Base-by-base conservation (phyloP, 768 basidiomycete genomes). In the Solioccasus polychromus region DNA sequence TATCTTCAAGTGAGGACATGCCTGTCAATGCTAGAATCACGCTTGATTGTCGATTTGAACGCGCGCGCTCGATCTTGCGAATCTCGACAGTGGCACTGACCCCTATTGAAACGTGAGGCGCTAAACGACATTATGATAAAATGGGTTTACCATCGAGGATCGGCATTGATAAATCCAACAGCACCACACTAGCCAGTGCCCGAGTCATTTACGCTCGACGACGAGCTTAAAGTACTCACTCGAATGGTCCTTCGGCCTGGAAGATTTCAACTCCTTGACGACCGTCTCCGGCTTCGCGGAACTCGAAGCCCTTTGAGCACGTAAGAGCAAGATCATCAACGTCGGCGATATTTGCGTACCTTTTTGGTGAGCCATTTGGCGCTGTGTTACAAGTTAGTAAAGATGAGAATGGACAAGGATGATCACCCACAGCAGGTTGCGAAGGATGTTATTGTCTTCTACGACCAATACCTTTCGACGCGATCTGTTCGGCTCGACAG, bases 131-230 rank as follows among this genome's bases (percentile, higher is more conserved):
- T 8, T 34, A 11, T 5, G 17, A n/a, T 18, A 6, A 6, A 34
- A 34, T 18, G 17, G 40, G 53, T 72, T 48, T 41, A 82, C 90
- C 94, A 62, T 96, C 91, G 45, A 96, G 78, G n/a, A 90, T 66
- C 1, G 92, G 94, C 93, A 96, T 96, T 1, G 89, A 92, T 45
- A 96, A 69, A 64, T 96, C 93, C 48, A 96, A 71, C 12, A 94
- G 74, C 28, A 94, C 85, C 26, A 92, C 80, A 50, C 92, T 94
- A 40, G 37, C 28, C 42, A 42, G n/a, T 12, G 36, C n/a, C n/a
- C 42, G 17, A 53, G 43, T 31, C 22, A 31, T 41, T 19, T 4
- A 42, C 5, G 31, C 17, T 3, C 35, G n/a, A 43, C 5, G 42
- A 28, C 15, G 15, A 22, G 30, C 35, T 37, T 19, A 36, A 8